Evolutionary conservation across 1,139 yeast species (phyloP).

Genomic region (Entelexis paramagnoliae): DNA sequence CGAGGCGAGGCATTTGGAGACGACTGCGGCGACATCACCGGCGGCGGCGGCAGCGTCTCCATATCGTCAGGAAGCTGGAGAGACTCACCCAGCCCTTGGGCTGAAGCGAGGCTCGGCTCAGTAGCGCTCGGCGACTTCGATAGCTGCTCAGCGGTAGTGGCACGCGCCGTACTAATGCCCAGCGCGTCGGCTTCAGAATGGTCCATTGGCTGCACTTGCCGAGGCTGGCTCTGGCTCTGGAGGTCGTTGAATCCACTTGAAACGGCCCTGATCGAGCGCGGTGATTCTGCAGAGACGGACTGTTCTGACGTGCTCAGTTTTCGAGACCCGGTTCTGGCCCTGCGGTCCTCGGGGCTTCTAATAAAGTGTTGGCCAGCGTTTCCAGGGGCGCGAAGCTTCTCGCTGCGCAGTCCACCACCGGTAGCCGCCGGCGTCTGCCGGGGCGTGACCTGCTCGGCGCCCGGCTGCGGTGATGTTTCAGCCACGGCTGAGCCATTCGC

Average conservation of each 20-base stretch:
- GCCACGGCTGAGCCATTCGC: not conserved
- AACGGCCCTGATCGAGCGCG: not conserved
- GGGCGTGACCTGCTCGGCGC: not conserved
- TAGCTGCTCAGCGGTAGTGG: not conserved
- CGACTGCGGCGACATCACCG: not conserved
- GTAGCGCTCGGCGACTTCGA: not conserved
- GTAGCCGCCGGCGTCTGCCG: not conserved
- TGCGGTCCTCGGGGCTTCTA: not conserved
- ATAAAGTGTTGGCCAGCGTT: not conserved
- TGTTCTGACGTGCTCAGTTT: not conserved
- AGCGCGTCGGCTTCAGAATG: too few relatives aligned
- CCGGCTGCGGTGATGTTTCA: not conserved
- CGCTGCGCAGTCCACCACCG: not conserved
- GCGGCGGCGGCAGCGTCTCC: not conserved
- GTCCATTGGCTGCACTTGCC: too few relatives aligned
- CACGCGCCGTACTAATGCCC: too few relatives aligned
- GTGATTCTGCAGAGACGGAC: not conserved
- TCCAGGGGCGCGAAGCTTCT: not conserved
- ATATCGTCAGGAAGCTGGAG: not conserved
- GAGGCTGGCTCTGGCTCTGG: not conserved
- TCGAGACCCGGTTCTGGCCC: not conserved
- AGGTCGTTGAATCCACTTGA: not conserved
- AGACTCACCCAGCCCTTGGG: not conserved
- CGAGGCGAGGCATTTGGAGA: conserved; percentile 17
- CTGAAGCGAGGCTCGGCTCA: not conserved